Evolutionary conservation across 2,329 filamentous ascomycete species (phyloP), one percentile per base, ranked within the genome.

Genomic region (Pleoardoris graminearum): DNA sequence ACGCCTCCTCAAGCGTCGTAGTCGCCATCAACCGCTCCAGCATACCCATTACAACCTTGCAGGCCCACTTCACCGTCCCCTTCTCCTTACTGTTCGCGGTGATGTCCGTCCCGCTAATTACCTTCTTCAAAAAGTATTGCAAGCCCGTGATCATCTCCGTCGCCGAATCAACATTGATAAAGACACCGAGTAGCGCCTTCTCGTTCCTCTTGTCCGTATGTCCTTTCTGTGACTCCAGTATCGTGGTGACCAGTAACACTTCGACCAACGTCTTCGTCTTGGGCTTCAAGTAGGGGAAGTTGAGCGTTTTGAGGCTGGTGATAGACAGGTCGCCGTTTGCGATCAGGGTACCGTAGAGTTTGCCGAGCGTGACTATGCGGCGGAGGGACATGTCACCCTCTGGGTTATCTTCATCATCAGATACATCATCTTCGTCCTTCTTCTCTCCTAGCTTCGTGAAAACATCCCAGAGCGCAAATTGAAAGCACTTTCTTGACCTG

Each of bases 391-490:
- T 66, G 8, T 73, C 71, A 17, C 77, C 75, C 12, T 75, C 74
- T 1, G 75, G 72, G 1, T 85, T 79, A 1, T 79, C 78, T 4
- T 82, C 82, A 11, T 79, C 78, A 7, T 79, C 79, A 21, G 81
- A 79, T 2, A 85, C 82, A 5, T 86, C 84, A 3, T 80, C 78
- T 14, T 81, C 82, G 33, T 85, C 85, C 30, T 89, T 82, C 2
- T 79, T 83, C 72, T 96, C 92, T n/a, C 91, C 93, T 74, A 97
- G 84, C 30, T 85, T 82, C 64, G 88, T 87, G 74, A 97, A 95
- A 8, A 93, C 79, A 62, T 89, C 90, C 86, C 92, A 96, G 1
- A 97, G 78, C 7, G 87, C 85, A 64, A 93, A 91, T 68, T 94
- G 90, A 68, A 97, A 95, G 1, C 90, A 87, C 76, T 93, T 93